phyloP scores from a whole-genome alignment of 2,329 filamentous ascomycete species.

The Lachnellula subtilissima region DNA sequence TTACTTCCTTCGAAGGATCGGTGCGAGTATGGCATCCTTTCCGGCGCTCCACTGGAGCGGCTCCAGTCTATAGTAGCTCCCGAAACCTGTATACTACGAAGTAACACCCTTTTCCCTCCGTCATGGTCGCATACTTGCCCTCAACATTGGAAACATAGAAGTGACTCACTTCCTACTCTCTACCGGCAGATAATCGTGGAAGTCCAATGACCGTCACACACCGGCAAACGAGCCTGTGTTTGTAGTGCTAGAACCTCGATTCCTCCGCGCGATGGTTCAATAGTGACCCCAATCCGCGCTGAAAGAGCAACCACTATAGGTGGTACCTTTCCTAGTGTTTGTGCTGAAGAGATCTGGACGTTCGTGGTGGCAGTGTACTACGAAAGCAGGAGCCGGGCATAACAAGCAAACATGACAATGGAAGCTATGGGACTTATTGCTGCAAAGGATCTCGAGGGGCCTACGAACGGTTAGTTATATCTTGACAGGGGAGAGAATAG shows the following conservation, averaged over 20 bases:
- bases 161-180: too few species aligned
- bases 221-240: constrained; percentile 58
- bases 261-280: constrained; percentile 63
- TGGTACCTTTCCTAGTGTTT: constrained; percentile 65
- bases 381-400: constrained; percentile 64
- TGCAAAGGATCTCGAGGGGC: constrained; percentile 50
- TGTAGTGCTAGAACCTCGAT: constrained; percentile 63
- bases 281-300: constrained; percentile 64
- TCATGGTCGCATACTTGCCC: too few species aligned
- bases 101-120: too few species aligned
- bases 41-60: too few species aligned
- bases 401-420: constrained; percentile 58
- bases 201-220: too few species aligned
- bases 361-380: constrained; percentile 64
- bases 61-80: too few species aligned
- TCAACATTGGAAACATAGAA: too few species aligned
- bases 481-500: constrained; percentile 68
- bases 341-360: constrained; percentile 56
- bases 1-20: too few species aligned
- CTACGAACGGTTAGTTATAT: constrained; percentile 60
- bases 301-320: constrained; percentile 57
- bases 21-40: too few species aligned
- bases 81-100: too few species aligned
- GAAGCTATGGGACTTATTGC: constrained; percentile 65
- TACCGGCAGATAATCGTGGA: too few species aligned